phyloP scores from a whole-genome alignment of 345 rosid genomes.

The Turnera subulata region DNA sequence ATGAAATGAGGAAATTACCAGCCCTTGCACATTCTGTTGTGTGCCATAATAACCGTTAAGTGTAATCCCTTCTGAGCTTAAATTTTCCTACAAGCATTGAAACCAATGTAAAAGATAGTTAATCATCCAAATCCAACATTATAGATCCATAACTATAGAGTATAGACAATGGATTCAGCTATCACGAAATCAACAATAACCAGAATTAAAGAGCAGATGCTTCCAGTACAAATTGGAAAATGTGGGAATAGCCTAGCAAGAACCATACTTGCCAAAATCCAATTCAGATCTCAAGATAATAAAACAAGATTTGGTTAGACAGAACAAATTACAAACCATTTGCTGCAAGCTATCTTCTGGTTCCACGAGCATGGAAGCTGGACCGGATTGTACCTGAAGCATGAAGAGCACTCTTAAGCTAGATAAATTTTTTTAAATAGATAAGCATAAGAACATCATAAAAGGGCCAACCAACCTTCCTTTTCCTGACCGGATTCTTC shows the following conservation, averaged over 20 bases:
- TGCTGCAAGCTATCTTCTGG: slow-evolving; percentile 46
- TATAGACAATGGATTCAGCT: neutral
- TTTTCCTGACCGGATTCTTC: slow-evolving; percentile 45
- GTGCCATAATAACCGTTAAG: slow-evolving; percentile 51
- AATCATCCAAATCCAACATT: slow-evolving; percentile 1
- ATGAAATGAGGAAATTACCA: slow-evolving; percentile 23
- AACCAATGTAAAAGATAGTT: neutral
- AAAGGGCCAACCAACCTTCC: slow-evolving; percentile 36
- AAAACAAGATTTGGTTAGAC: neutral
- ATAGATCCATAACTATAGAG: neutral
- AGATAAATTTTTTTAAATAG: too few relatives aligned
- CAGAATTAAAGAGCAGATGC: too few relatives aligned
- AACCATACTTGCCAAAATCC: too few relatives aligned
- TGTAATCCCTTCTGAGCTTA: slow-evolving; percentile 44
- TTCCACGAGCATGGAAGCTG: slow-evolving; percentile 38
- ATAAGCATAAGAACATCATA: neutral
- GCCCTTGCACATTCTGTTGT: slow-evolving; percentile 52
- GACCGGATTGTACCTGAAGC: slow-evolving; percentile 44
- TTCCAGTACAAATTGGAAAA: too few relatives aligned
- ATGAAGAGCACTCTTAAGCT: slow-evolving; percentile 2
- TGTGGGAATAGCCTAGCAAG: too few relatives aligned
- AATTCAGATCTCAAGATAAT: neutral
- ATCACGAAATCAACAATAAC: too few relatives aligned
- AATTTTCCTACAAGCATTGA: slow-evolving; percentile 35
- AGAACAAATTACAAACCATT: slow-evolving; percentile 42